Conservation (phyloP, 2,329 filamentous ascomycete species). For the Akanthomyces muscarius region DNA sequence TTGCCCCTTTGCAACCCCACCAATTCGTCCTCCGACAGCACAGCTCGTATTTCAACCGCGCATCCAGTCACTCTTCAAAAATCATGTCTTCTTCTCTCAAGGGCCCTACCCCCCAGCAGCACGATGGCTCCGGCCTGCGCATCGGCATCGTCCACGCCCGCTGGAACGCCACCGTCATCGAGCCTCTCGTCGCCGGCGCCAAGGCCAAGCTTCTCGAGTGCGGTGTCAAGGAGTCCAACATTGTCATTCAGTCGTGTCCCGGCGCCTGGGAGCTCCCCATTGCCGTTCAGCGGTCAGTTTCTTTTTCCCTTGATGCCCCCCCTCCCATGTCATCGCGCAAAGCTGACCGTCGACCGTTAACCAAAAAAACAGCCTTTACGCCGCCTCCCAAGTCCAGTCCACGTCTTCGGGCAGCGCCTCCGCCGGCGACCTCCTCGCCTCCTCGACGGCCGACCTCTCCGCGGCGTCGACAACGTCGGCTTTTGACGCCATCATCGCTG, state of each 20-base stretch:
- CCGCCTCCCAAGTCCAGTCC: constrained; percentile 81
- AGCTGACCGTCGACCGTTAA: neutral
- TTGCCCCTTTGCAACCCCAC: neutral
- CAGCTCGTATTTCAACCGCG: neutral
- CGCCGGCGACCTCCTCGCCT: constrained; percentile 72
- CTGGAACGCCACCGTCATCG: constrained; percentile 89
- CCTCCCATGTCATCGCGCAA: constrained; percentile 1
- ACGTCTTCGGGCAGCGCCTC: constrained; percentile 58
- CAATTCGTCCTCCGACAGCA: neutral
- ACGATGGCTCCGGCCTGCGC: constrained; percentile 70
- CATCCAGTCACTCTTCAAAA: constrained; percentile 23
- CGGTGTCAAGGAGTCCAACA: constrained; percentile 84
- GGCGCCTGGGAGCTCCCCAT: constrained; percentile 94
- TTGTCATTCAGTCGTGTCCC: constrained; percentile 83
- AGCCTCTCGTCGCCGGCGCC: constrained; percentile 75
- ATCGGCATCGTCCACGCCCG: constrained; percentile 94
- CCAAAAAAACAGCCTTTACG: constrained; percentile 60
- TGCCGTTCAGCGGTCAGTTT: constrained; percentile 72
- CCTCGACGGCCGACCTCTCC: constrained; percentile 63
- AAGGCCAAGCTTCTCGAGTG: constrained; percentile 71
- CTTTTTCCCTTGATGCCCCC: constrained; percentile 18
- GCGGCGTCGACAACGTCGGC: constrained; percentile 49
- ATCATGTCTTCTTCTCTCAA: constrained; percentile 48
- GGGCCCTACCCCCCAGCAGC: constrained; percentile 53
- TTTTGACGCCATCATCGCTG: constrained; percentile 92